Conservation (phyloP, 2,329 filamentous ascomycete genomes). For the Aspergillus fumigatiaffinis region DNA sequence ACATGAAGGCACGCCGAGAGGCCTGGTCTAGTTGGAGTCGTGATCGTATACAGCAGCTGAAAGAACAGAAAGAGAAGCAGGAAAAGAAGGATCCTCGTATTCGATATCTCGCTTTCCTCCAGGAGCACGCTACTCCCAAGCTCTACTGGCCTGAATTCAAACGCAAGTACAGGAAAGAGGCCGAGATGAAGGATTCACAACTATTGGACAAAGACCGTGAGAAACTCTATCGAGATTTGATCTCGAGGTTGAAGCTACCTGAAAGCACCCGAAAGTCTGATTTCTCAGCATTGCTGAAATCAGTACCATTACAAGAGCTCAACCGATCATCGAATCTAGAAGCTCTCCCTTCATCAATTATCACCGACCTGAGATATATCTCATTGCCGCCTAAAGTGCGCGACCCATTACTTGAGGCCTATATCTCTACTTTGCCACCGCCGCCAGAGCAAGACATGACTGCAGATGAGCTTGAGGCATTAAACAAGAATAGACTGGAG, state of each 20-base stretch:
- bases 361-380: conserved; percentile 45
- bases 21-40: conserved; percentile 81
- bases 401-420: conserved; percentile 40
- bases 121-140: conserved; percentile 79
- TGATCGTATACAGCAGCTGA: conserved; percentile 68
- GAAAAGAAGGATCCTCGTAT: conserved; percentile 80
- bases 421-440: conserved; percentile 40
- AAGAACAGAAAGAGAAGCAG: conserved; percentile 67
- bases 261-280: conserved; percentile 46
- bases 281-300: conserved; percentile 43
- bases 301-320: conserved; percentile 36
- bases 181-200: conserved; percentile 58
- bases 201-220: conserved; percentile 48
- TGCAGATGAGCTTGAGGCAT: conserved; percentile 35
- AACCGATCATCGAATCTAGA: conserved; percentile 39
- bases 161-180: conserved; percentile 79
- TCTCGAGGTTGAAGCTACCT: conserved; percentile 43
- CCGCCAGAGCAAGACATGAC: conserved; percentile 35
- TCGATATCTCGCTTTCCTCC: conserved; percentile 75
- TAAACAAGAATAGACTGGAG: conserved; percentile 35
- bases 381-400: conserved; percentile 37
- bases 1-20: conserved; percentile 75
- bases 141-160: conserved; percentile 98
- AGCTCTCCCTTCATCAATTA: conserved; percentile 37
- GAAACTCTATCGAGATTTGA: conserved; percentile 47